These are phyloP conservation scores for Calocera cornea DNA, from an alignment of 768 basidiomycete genomes.

Conservation along the genomic window DNA sequence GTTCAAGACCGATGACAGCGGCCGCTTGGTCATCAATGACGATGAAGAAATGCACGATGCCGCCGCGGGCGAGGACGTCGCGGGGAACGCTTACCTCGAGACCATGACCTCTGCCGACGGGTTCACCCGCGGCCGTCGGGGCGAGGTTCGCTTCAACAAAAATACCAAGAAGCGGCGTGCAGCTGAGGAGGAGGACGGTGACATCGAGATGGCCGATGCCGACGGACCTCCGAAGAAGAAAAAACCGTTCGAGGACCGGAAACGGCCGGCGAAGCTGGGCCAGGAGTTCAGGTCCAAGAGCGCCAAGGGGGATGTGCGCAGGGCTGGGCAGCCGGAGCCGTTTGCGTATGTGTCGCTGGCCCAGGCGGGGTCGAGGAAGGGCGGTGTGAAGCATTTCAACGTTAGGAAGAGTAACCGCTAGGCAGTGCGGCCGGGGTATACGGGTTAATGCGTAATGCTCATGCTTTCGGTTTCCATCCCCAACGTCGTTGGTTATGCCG, in stretches of 20 bases:
- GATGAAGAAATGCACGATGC: constrained; percentile 25
- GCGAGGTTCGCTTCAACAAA: constrained; percentile 89
- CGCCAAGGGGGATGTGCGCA: constrained; percentile 90
- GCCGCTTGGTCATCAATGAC: constrained; percentile 59
- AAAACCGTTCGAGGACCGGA: constrained; percentile 37
- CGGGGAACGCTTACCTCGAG: constrained; percentile 72
- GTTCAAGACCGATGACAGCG: constrained; percentile 78
- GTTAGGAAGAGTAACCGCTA: constrained; percentile 9
- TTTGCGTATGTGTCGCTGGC: constrained; percentile 81
- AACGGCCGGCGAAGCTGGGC: constrained; percentile 42
- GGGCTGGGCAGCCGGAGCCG: constrained; percentile 67
- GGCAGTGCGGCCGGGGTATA: too few species aligned
- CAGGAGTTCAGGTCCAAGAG: constrained; percentile 96
- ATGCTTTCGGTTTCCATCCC: too few species aligned
- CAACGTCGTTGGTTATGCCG: too few species aligned
- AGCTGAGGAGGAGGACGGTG: constrained; percentile 41
- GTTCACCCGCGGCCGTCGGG: constrained; percentile 69
- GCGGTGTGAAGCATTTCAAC: constrained; percentile 26
- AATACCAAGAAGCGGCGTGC: constrained; percentile 86
- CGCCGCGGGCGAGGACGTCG: constrained; percentile 38
- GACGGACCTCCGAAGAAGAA: constrained; percentile 30
- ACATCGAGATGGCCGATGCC: constrained; percentile 65
- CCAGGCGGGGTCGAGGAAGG: constrained; percentile 59
- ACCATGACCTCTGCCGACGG: constrained; percentile 76
- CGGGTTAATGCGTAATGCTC: too few species aligned